Base-by-base conservation (phyloP, 208 protist genomes). In the Borovskyia barvae region DNA sequence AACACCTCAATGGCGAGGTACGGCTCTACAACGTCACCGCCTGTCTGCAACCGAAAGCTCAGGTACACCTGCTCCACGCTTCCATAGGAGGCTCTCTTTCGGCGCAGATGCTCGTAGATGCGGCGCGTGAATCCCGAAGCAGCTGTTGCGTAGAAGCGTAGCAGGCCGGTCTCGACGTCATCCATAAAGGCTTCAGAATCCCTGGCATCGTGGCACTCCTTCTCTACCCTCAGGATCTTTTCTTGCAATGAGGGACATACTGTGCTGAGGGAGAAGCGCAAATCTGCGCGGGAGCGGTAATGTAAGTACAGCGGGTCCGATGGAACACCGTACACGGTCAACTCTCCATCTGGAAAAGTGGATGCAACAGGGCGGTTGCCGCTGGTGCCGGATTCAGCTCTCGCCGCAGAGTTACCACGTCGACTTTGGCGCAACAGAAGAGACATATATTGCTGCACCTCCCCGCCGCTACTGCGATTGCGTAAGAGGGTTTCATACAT, bases 231-330 rank as follows among this genome's bases (percentile, higher is more conserved):
- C 15, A 60, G 36, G n/a, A 55, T 35, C 1, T 37, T 37, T 4
- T 30, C 4, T 15, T 29, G 45, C n/a, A 55, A 37, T 8, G 62
- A 30, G 0, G 52, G 28, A 17, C 52, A 55, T 14, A 54, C 22
- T 12, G 52, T 68, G 52, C 52, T 55, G 22, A 68, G 20, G 17
- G 40, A 61, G 49, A 87, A 82, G 22, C 76, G 77, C 12, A 82
- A 66, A 45, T 79, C 68, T 6, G 53, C 46, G 25, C 73, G 73
- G 24, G 72, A 68, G 28, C 56, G 72, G 60, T 87, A 84, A 36
- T 66, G 75, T 7, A 77, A 42, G 53, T 76, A 80, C 17, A 84
- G 59, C 14, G 72, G 60, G 40, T 81, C 70, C 6, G 54, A 47
- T 1, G 70, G 50, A 3, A 71, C 43, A 25, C 73, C 81, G 25